A percentile compares a stretch with the other conserved stretches of the same genome.
Evolutionary conservation across 2,329 filamentous ascomycete genomes (phyloP).

Genomic region (Parafenestella ontariensis): DNA sequence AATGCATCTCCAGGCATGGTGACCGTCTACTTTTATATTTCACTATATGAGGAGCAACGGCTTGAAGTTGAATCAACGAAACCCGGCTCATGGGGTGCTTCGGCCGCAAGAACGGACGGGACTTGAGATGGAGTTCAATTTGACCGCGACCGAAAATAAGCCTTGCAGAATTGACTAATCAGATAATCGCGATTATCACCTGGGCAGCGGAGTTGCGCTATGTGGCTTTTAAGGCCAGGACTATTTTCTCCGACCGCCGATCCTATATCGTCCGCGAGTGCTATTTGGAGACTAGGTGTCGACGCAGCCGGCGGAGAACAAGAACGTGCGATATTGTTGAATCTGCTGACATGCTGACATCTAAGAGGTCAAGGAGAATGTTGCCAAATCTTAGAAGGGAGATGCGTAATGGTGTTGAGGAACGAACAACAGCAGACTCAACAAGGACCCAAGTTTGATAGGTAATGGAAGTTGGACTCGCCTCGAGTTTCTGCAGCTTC

Average conservation of each 20-base stretch:
- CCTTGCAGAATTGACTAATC: slow-evolving; percentile 5
- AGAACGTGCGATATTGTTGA: background rate
- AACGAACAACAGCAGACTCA: too few species aligned
- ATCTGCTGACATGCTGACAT: too few species aligned
- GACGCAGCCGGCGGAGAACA: background rate
- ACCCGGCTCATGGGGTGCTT: background rate
- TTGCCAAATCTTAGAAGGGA: background rate
- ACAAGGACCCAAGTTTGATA: too few species aligned
- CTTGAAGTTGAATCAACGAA: background rate
- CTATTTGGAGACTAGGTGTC: background rate
- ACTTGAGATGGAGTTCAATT: background rate
- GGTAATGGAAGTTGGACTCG: too few species aligned
- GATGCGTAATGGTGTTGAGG: background rate
- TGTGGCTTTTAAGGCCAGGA: slow-evolving; percentile 3
- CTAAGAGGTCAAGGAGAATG: background rate
- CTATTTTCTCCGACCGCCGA: slow-evolving; percentile 3
- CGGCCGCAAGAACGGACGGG: slow-evolving; percentile 3
- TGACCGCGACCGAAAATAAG: background rate
- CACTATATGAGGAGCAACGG: background rate
- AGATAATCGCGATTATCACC: background rate
- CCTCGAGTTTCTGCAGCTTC: too few species aligned
- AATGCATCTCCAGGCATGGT: background rate
- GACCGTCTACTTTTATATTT: background rate
- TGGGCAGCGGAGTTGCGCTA: background rate
- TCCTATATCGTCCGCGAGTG: background rate